Conservation (phyloP, 2,329 filamentous ascomycete species). For the Diaporthe caulivora region DNA sequence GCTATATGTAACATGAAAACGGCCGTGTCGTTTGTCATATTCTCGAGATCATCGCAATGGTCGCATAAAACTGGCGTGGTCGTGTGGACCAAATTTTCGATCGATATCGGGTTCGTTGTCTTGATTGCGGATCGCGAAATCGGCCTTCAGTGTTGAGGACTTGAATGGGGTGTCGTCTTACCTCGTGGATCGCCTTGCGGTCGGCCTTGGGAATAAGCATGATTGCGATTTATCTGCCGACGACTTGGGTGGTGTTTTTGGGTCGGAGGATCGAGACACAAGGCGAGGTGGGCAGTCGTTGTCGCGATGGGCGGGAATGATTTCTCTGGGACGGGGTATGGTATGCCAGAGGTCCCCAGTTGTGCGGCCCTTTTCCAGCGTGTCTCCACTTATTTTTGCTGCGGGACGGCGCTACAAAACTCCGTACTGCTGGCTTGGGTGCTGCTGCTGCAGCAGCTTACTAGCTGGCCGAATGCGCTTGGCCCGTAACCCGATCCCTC, state of each 20-base stretch:
- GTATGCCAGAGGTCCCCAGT: conserved; percentile 32
- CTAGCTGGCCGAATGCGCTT: not conserved
- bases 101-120: conserved; percentile 34
- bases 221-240: conserved; percentile 70
- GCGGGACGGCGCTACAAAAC: conserved; percentile 33
- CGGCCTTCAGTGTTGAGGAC: conserved; percentile 13
- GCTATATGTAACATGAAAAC: not conserved
- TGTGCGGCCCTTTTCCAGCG: conserved; percentile 38
- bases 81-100: conserved; percentile 20
- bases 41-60: conserved; percentile 23
- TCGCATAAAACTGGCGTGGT: conserved; percentile 24
- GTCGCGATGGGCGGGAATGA: conserved; percentile 36
- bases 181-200: conserved; percentile 99
- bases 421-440: not conserved
- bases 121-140: conserved; percentile 31
- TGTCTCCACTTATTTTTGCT: conserved; percentile 1
- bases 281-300: conserved; percentile 37
- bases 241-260: conserved; percentile 59
- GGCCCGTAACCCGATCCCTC: not conserved
- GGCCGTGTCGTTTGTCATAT: not conserved
- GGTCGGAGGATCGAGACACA: conserved; percentile 45
- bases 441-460: too few relatives aligned
- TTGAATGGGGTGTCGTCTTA: conserved; percentile 46
- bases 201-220: conserved; percentile 99
- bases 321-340: conserved; percentile 34